Evolutionary conservation across 1,284 basidiomycete species (phyloP), one percentile per base, ranked within the genome.

Genomic region (Somion occarium): DNA sequence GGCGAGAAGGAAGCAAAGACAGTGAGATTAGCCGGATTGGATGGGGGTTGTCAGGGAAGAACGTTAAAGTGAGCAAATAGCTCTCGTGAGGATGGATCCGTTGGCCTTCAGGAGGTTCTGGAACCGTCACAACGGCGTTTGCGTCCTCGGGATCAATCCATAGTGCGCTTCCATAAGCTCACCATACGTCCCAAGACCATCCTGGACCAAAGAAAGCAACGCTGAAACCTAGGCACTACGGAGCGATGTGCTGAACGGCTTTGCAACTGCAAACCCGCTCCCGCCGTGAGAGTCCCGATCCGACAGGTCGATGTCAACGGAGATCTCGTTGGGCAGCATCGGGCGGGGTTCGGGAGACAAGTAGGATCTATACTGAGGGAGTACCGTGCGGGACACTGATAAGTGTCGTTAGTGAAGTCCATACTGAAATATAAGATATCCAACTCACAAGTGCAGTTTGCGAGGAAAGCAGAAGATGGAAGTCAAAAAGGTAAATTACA

Each of bases 381-480:
- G 58, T 85, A 89, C 56, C 78, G 70, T 1, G 72, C 71, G 5
- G 77, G 64, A 87, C 86, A 89, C 85, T 88, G 42, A 3, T n/a
- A n/a, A n/a, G n/a, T n/a, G n/a, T n/a, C n/a, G n/a, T n/a, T n/a
- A n/a, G n/a, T n/a, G n/a, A n/a, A n/a, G n/a, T n/a, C n/a, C n/a
- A n/a, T n/a, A 15, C 38, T 20, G 50, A 26, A n/a, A 44, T 25
- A 7, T 46, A 43, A 13, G n/a, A 34, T n/a, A 12, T 59, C n/a
- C n/a, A n/a, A n/a, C 79, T 60, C 59, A 84, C 85, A n/a, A 5
- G 80, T 86, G 58, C 93, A 93, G 64, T 93, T 93, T 2, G 87
- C 82, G 65, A 93, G 93, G 51, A 92, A 76, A 0, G 75, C 71
- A 2, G 81, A 78, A 0, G 87, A 84, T 0, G 85, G 78, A 13